Percentiles rank a stretch among this genome's conserved stretches.
Conservation (phyloP, 164 flowering plant species). For the Berberis vulgaris region DNA sequence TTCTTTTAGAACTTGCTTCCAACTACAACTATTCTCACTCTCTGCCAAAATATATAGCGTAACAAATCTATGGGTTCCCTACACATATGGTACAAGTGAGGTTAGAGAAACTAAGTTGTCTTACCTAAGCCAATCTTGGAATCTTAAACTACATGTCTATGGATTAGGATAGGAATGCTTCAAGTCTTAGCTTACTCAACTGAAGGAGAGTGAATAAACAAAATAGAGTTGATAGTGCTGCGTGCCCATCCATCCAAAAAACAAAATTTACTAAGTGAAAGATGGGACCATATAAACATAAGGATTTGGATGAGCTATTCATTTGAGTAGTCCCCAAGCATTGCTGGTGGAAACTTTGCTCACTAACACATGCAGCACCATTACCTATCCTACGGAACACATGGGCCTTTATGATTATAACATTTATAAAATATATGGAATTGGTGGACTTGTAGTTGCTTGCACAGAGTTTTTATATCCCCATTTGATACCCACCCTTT, state of each 20-base stretch:
- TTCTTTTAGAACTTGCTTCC: too few relatives aligned
- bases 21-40: too few relatives aligned
- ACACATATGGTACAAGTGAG: too few relatives aligned
- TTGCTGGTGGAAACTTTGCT: constrained; percentile 28
- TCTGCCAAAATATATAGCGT: too few relatives aligned
- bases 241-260: background rate
- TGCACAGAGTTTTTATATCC: constrained; percentile 5
- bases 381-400: constrained; percentile 23
- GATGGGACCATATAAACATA: constrained; percentile 12
- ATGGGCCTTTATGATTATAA: constrained; percentile 29
- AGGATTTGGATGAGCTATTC: constrained; percentile 2
- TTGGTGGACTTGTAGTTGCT: constrained; percentile 15
- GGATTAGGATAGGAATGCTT: background rate
- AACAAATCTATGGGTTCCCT: too few relatives aligned
- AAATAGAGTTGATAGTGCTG: background rate
- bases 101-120: too few relatives aligned
- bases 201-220: background rate
- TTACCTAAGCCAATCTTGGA: background rate
- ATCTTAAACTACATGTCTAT: background rate
- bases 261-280: background rate
- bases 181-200: background rate
- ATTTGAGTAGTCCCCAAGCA: constrained; percentile 35
- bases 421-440: constrained; percentile 4
- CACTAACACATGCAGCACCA: constrained; percentile 33
- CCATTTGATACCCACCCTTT: constrained; percentile 1